phyloP scores from a whole-genome alignment of 1,284 basidiomycete genomes.

The Ustilago vetiveriae region DNA sequence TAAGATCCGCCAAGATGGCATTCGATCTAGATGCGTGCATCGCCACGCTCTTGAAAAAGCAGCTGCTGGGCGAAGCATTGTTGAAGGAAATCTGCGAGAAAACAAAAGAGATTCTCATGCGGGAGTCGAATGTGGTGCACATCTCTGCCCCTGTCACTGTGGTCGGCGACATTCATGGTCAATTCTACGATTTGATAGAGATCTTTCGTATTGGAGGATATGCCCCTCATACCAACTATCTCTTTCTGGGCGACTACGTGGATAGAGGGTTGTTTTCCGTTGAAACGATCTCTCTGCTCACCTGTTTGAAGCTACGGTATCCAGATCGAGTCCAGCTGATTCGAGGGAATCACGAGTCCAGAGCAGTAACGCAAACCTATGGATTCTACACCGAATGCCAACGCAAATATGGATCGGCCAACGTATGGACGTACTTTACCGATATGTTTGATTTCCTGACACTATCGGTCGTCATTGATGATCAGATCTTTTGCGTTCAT shows the following conservation, averaged over 20 bases:
- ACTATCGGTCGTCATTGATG: constrained; percentile 95
- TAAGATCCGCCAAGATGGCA: no score
- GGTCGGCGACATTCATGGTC: constrained; percentile 96
- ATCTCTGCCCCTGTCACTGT: constrained; percentile 98
- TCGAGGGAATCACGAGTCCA: constrained; percentile 95
- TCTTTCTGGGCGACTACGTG: constrained; percentile 88
- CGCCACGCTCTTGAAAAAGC: constrained; percentile 64
- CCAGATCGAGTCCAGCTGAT: constrained; percentile 97
- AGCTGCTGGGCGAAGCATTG: constrained; percentile 64
- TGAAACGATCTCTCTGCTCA: constrained; percentile 95
- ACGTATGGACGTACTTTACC: constrained; percentile 99
- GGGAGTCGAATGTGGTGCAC: constrained; percentile 98
- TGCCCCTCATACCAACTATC: constrained; percentile 94
- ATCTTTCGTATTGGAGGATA: constrained; percentile 98
- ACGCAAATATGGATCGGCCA: constrained; percentile 87
- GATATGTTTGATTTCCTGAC: constrained; percentile 99
- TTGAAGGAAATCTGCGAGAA: constrained; percentile 67
- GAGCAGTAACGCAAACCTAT: constrained; percentile 98
- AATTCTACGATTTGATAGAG: constrained; percentile 99
- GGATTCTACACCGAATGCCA: constrained; percentile 99
- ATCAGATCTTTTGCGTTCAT: constrained; percentile 98
- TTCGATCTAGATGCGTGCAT: constrained; percentile 67
- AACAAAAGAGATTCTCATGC: constrained; percentile 81
- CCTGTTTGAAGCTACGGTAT: constrained; percentile 95
- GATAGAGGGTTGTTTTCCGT: constrained; percentile 97